Evolutionary conservation across 2,329 filamentous ascomycete genomes (phyloP), one percentile per base, ranked within the genome.

Genomic region (Alternaria conjuncta): DNA sequence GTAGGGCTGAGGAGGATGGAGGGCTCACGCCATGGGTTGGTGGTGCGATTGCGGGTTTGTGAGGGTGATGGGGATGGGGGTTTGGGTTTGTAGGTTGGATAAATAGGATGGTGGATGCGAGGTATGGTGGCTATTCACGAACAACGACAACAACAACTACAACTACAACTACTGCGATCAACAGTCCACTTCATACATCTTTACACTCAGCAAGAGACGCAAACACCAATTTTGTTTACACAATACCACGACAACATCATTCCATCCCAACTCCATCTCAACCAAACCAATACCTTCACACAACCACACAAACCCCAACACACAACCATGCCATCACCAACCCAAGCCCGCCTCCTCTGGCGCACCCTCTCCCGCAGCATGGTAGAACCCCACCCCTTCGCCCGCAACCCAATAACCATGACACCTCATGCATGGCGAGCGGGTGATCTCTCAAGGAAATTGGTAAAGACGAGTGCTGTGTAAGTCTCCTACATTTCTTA

Each of bases 351-450:
- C 63, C 50, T 66, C 59, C 74, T 79, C 67, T 69, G 78, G 67
- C 74, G 76, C 67, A 69, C 66, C 56, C 71, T 75, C 20, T 63
- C 78, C 23, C 71, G 71, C 63, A 69, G 74, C 64, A 75, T 79
- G 66, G 71, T 75, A 4, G 78, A 80, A 55, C 73, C 77, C 2
- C 78, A 80, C 65, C 78, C 78, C 6, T 76, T 76, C 60, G 72
- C 70, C 6, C 75, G 78, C 47, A 75, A 74, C 63, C 75, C 78
- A 1, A 56, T 72, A 2, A 68, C 71, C 57, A 63, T 67, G 26
- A 43, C 66, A 26, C 60, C 76, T 1, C 75, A 78, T 26, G 44
- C 74, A 10, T 70, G 75, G 43, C 67, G 72, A 43, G 74, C 67
- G 13, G 64, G 61, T 10, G 66, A 72, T 32, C 71, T 75, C 44